Conservation (phyloP, 176 grass and related monocot genomes). For the Olyra latifolia region DNA sequence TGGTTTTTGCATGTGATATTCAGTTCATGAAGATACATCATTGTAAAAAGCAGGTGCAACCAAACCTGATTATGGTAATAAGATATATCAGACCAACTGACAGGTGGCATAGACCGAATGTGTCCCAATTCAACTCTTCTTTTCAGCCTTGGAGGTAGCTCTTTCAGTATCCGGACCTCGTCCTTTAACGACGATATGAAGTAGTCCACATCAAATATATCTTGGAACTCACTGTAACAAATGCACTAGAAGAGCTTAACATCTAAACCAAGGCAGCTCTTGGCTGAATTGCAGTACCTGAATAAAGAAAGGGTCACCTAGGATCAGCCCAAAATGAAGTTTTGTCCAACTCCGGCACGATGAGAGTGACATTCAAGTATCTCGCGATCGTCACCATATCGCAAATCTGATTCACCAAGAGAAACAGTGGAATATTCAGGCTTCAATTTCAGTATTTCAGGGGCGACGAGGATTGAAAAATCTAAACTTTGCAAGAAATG, state of each 20-base stretch:
- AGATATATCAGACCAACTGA: constrained; percentile 91
- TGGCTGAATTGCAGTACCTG: background rate
- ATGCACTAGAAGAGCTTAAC: constrained; percentile 2
- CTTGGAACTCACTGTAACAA: constrained; percentile 75
- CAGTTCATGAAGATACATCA: constrained; percentile 34
- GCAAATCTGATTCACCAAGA: constrained; percentile 66
- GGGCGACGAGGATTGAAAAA: background rate
- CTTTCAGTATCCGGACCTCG: constrained; percentile 86
- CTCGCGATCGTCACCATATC: constrained; percentile 95
- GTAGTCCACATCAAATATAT: constrained; percentile 96
- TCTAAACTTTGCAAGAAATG: background rate
- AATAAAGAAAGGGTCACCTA: constrained; percentile 47
- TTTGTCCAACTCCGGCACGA: constrained; percentile 92
- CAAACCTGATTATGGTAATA: constrained; percentile 83
- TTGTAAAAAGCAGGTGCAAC: background rate
- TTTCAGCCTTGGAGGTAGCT: constrained; percentile 78
- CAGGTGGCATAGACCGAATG: constrained; percentile 72
- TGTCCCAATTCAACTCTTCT: constrained; percentile 68
- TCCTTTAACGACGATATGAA: constrained; percentile 87
- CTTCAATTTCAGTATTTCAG: constrained; percentile 20
- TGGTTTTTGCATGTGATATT: constrained; percentile 27
- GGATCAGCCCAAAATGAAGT: constrained; percentile 94
- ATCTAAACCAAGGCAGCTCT: background rate
- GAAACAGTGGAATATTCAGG: background rate
- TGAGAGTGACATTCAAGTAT: constrained; percentile 88